Conservation (phyloP, 2,329 filamentous ascomycete genomes). For the Phymatotrichopsis omnivora region DNA sequence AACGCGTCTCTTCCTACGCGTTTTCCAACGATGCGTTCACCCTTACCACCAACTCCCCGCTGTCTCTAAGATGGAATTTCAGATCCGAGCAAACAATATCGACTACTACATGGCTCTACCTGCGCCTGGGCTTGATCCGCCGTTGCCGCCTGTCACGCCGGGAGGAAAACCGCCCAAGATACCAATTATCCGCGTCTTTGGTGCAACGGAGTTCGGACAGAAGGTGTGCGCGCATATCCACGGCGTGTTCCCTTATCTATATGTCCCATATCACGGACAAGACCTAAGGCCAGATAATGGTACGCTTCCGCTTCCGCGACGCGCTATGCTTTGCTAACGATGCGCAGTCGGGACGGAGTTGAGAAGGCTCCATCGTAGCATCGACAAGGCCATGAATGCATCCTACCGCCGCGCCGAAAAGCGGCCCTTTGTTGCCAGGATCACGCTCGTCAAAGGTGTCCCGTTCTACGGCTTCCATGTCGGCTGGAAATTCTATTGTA, state of each 20-base stretch:
- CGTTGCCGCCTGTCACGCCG: conserved; percentile 48
- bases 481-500: conserved; percentile 81
- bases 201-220: conserved; percentile 85
- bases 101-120: conserved; percentile 83
- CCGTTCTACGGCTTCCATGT: conserved; percentile 96
- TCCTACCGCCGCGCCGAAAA: conserved; percentile 69
- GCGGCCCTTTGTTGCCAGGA: conserved; percentile 66
- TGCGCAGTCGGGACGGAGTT: conserved; percentile 12
- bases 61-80: conserved; percentile 45
- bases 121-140: conserved; percentile 47
- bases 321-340: conserved; percentile 2
- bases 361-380: conserved; percentile 54
- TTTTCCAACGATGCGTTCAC: no score
- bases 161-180: conserved; percentile 56
- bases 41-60: no score
- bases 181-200: conserved; percentile 82
- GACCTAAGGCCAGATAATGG: conserved; percentile 37
- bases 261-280: conserved; percentile 65
- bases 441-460: conserved; percentile 82
- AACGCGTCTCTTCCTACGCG: no score
- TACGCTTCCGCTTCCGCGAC: no score
- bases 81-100: conserved; percentile 87
- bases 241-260: conserved; percentile 92
- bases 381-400: conserved; percentile 79
- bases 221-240: conserved; percentile 95